Base-by-base conservation (phyloP, 2,329 filamentous ascomycete genomes). In the Aspergillus pseudoviridinutans region DNA sequence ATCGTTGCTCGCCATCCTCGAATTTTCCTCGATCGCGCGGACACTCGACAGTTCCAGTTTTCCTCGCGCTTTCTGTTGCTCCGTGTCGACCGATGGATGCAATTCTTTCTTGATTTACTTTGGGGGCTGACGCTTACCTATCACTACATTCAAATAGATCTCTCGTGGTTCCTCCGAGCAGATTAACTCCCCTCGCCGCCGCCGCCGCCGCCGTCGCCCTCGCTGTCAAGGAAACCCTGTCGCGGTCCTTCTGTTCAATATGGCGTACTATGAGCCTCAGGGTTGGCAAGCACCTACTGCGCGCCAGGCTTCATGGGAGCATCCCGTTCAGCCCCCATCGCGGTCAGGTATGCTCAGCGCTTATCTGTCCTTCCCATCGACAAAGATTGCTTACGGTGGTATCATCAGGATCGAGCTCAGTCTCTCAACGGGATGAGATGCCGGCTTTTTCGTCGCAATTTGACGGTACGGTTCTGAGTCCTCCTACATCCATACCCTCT, bases 371-470 rank as follows among this genome's bases (percentile, higher is more conserved):
- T 28, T n/a, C 38, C 66, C 61, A 68, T 61, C 64, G 66, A 61
- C 49, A 47, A 53, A 49, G 41, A 24, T 55, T 49, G 51, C 62
- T 61, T n/a, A 64, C 53, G 28, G 29, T 17, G 29, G 10, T 58
- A 10, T 53, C 29, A 24, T 51, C 53, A 91, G 89, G 89, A 76
- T 85, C 89, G 61, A 91, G 84, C 75, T 92, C 89, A 57, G 87
- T 88, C 52, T 85, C 86, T 64, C 84, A 87, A 55, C 85, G 86
- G 67, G 90, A 93, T 64, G 91, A 95, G 60, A 82, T 84, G 58
- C 80, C 82, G 70, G 91, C 92, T 58, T 96, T 96, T 74, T 86
- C 86, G 65, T 88, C 89, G 73, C 92, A 96, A 78, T 88, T 96
- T 75, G 92, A 96, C 80, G 90, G 90, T 94, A 88, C 44, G 42